Evolutionary conservation across 1,284 basidiomycete genomes (phyloP).

Genomic region (Trametes sp.): DNA sequence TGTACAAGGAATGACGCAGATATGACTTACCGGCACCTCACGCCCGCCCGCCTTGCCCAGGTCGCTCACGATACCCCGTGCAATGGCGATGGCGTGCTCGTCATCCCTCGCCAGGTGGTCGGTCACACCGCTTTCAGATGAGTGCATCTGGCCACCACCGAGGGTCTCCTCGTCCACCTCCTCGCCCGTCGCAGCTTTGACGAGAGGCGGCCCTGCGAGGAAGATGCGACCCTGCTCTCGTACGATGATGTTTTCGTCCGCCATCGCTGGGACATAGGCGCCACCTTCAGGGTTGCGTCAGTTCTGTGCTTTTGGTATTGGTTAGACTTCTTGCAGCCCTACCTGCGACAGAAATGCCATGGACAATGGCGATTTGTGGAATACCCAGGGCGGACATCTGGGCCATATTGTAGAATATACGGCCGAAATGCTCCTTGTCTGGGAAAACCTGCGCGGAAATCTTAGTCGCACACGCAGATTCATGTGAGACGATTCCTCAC

Average conservation of each 20-base stretch:
- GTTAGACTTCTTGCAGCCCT: not conserved
- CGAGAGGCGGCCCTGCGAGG: slow-evolving; percentile 94
- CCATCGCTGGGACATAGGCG: slow-evolving; percentile 96
- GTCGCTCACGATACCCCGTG: slow-evolving; percentile 83
- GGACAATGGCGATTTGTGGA: slow-evolving; percentile 92
- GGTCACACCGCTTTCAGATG: slow-evolving; percentile 91
- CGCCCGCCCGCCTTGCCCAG: slow-evolving; percentile 69
- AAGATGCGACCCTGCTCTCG: slow-evolving; percentile 94
- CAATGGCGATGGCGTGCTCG: slow-evolving; percentile 87
- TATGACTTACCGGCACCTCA: slow-evolving; percentile 54
- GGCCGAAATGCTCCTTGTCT: slow-evolving; percentile 92
- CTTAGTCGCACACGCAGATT: not conserved
- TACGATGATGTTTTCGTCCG: slow-evolving; percentile 95
- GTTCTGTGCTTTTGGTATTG: not conserved
- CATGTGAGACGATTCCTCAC: slow-evolving; percentile 48
- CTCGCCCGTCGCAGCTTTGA: slow-evolving; percentile 95
- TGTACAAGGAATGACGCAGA: not conserved
- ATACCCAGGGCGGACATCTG: slow-evolving; percentile 92
- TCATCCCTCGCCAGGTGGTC: slow-evolving; percentile 92
- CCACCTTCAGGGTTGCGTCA: slow-evolving; percentile 57
- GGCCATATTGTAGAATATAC: slow-evolving; percentile 98
- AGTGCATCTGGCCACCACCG: slow-evolving; percentile 94
- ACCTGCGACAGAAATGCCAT: slow-evolving; percentile 93
- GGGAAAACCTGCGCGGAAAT: slow-evolving; percentile 68
- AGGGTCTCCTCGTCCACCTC: slow-evolving; percentile 93